These are phyloP conservation scores for Ascochyta koolunga DNA, from an alignment of 2,329 filamentous ascomycete species.

Conservation along the genomic window DNA sequence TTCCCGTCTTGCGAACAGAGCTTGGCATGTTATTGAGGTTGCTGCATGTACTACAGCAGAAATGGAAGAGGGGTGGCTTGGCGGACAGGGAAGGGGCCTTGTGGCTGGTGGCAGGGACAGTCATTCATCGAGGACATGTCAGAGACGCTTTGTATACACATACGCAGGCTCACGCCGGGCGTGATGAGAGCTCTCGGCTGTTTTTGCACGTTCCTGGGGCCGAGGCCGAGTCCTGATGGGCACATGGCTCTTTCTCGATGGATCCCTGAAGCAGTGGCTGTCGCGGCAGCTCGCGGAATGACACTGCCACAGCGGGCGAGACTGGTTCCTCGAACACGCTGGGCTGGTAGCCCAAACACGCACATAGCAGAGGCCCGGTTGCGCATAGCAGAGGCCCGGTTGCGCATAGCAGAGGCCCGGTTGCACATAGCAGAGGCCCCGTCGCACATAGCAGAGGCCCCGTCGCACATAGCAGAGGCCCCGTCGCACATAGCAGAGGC, in stretches of 20 bases:
- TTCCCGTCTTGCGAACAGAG: background rate
- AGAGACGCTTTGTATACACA: constrained; percentile 7
- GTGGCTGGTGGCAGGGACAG: constrained; percentile 16
- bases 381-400: constrained; percentile 6
- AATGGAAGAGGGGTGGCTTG: background rate
- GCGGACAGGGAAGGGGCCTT: constrained; percentile 13
- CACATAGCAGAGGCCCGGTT: constrained; percentile 5
- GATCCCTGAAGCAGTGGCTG: constrained; percentile 13
- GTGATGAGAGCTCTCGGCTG: constrained; percentile 13
- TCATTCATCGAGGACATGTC: background rate
- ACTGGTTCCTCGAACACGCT: constrained; percentile 24
- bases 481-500: constrained; percentile 6
- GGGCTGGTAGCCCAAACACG: constrained; percentile 15
- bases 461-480: constrained; percentile 4
- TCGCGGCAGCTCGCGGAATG: constrained; percentile 31
- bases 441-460: constrained; percentile 5
- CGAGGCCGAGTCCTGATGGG: constrained; percentile 7
- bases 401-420: constrained; percentile 6
- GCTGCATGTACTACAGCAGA: background rate
- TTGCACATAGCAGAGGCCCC: constrained; percentile 7
- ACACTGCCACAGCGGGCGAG: constrained; percentile 36
- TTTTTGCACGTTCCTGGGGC: constrained; percentile 3
- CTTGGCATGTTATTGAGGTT: background rate
- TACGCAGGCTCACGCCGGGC: constrained; percentile 16
- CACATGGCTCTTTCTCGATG: constrained; percentile 4